Conservation (phyloP, 2,329 filamentous ascomycete species). For the Phialophora macrospora region DNA sequence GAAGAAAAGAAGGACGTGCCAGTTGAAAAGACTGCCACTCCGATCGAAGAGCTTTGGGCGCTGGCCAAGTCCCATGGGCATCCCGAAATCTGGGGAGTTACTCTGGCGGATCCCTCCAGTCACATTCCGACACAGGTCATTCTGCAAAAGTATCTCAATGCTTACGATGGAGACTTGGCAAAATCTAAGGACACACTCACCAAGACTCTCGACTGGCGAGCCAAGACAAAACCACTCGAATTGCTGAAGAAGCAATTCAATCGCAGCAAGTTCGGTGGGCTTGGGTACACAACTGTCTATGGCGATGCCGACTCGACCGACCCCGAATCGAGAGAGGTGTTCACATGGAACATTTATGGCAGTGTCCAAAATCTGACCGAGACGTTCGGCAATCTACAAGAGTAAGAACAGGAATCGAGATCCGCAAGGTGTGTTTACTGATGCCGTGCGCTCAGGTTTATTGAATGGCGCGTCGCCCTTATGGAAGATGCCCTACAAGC, state of each 20-base stretch:
- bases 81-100: constrained; percentile 85
- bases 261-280: constrained; percentile 71
- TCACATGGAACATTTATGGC: constrained; percentile 94
- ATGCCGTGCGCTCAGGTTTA: constrained; percentile 64
- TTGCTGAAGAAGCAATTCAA: constrained; percentile 68
- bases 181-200: constrained; percentile 78
- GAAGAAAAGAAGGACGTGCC: constrained; percentile 21
- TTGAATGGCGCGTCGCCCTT: constrained; percentile 85
- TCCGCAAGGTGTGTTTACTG: not conserved
- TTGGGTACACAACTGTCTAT: constrained; percentile 83
- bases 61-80: constrained; percentile 54
- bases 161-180: constrained; percentile 76
- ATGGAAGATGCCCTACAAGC: constrained; percentile 85
- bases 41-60: constrained; percentile 37
- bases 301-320: constrained; percentile 40
- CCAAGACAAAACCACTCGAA: constrained; percentile 71
- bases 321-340: constrained; percentile 61
- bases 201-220: constrained; percentile 82
- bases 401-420: constrained; percentile 59
- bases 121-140: constrained; percentile 80
- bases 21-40: constrained; percentile 23
- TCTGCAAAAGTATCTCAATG: constrained; percentile 90
- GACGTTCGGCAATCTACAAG: constrained; percentile 80
- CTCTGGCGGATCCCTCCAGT: constrained; percentile 54
- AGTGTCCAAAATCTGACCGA: constrained; percentile 77